Evolutionary conservation across 208 protist species (phyloP), one percentile per base, ranked within the genome.

Genomic region (Borovskyia barvae): DNA sequence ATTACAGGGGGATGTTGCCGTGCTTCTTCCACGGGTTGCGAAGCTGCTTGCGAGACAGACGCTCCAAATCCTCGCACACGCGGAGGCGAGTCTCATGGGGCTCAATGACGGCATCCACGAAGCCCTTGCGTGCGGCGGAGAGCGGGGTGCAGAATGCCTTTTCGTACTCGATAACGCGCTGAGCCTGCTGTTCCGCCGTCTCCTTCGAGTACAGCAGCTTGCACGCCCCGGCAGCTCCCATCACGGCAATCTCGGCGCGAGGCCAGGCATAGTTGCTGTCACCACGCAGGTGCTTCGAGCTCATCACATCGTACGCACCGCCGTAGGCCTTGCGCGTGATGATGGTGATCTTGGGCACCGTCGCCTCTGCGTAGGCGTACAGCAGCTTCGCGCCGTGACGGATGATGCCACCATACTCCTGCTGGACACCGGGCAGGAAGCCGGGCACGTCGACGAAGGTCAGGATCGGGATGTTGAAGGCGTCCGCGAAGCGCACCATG

Each of bases 271-370:
- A 97, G 73, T 98, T 98, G 35, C 73, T 60, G 65, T 98, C 96
- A 47, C 95, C 97, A 56, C 96, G 90, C 17, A 98, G 62, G 63
- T 97, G 90, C 82, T 98, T 98, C 3, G 89, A 95, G 37, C 68
- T 81, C 97, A 99, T 98, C 26, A 98, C 97, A 71, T 97, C 89
- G 70, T 98, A 98, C 25, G 97, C 97, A 52, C 96, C 97, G 78
- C 97, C 97, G 64, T 98, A 99, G 25, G 95, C 95, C 78, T 98
- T 98, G 66, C 97, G 85, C 3, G 95, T 98, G 67, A 98, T 98
- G 43, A 99, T 79, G 11, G 97, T 97, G 41, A 98, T 72, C 72
- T 97, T 97, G 45, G 97, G 97, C 37, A 98, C 97, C 25, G 96
- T 98, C 7, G 97, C 96, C 75, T 98, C 97, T 8, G 94, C 93